Base-by-base conservation (phyloP, 2,329 filamentous ascomycete genomes). In the Xylariaceae sp. region DNA sequence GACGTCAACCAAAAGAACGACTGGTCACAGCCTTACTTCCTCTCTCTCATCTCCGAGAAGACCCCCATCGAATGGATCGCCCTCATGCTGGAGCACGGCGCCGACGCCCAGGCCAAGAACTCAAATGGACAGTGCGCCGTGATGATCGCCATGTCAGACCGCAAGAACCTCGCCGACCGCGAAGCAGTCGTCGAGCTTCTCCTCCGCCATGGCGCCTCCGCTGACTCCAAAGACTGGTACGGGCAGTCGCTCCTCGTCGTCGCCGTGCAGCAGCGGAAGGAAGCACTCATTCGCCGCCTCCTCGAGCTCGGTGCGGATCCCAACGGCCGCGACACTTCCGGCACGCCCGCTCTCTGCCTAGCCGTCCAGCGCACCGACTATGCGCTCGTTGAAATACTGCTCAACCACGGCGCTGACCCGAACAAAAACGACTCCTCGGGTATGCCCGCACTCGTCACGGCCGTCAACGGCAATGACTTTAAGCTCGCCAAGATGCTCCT, bases 401-500 rank as follows among this genome's bases (percentile, higher is more conserved):
- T 57, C 5, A 46, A 76, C 11, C 65, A 74, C 39, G 67, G 70
- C 7, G 75, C 75, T 1, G 69, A 78, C 44, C 70, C 75, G 6
- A 79, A 79, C 47, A 59, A 62, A 21, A 78, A 79, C 61, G 74
- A 71, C 48, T 64, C 62, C 22, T 67, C 72, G 33, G 76, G 76
- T 3, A 70, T 74, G 32, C 75, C 73, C 0, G 68, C 76, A 0
- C 64, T 79, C 2, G 75, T 76, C 58, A 70, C 71, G 48, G 73
- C 76, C 3, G 74, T 79, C 22, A 63, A 69, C 40, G 63, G 64
- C 6, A 68, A 70, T 19, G 68, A 75, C 22, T 49, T 72, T 27
- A 72, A 76, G 36, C 57, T 75, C 2, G 69, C 77, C 50, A 67
- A 55, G 54, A 61, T 81, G 2, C 69, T 86, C 12, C 73, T 85